phyloP scores from a whole-genome alignment of 2,329 filamentous ascomycete species.

The Aureobasidium zeae region DNA sequence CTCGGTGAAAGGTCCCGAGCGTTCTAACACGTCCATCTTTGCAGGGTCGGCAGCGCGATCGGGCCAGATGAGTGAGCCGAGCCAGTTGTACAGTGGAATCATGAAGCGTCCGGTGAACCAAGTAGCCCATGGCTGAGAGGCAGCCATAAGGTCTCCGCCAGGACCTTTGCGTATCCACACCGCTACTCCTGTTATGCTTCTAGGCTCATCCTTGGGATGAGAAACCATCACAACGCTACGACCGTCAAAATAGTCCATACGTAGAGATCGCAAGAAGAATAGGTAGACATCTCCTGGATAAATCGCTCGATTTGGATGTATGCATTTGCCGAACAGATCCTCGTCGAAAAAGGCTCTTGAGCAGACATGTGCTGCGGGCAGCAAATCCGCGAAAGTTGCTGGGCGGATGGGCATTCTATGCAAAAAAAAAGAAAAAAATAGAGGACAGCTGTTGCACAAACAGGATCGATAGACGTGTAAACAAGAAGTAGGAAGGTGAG shows the following conservation, averaged over 20 bases:
- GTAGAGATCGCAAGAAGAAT: constrained; percentile 22
- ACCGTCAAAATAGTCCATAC: constrained; percentile 14
- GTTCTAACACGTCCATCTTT: constrained; percentile 16
- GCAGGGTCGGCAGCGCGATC: constrained; percentile 22
- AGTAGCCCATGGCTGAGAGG: constrained; percentile 9
- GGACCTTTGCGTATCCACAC: constrained; percentile 22
- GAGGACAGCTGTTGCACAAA: no score
- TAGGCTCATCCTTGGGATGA: neutral
- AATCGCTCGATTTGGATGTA: constrained; percentile 21
- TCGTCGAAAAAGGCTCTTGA: constrained; percentile 24
- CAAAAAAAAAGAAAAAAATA: no score
- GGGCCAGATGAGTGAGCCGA: constrained; percentile 20
- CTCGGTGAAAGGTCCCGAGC: constrained; percentile 18
- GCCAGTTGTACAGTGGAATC: constrained; percentile 19
- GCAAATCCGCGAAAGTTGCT: constrained; percentile 22
- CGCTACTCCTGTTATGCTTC: constrained; percentile 22
- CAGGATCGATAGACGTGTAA: neutral
- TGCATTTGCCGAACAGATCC: constrained; percentile 20
- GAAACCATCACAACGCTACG: constrained; percentile 8
- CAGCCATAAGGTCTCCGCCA: constrained; percentile 6
- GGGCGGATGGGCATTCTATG: constrained; percentile 22
- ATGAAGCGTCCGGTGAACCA: constrained; percentile 13
- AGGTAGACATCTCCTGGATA: constrained; percentile 24
- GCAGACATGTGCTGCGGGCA: constrained; percentile 22
- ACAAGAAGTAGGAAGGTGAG: no score